A percentile compares a stretch with the other conserved stretches of the same genome.
phyloP scores from a whole-genome alignment of 2,329 filamentous ascomycete species.

The Calonectria pseudoreteaudii region DNA sequence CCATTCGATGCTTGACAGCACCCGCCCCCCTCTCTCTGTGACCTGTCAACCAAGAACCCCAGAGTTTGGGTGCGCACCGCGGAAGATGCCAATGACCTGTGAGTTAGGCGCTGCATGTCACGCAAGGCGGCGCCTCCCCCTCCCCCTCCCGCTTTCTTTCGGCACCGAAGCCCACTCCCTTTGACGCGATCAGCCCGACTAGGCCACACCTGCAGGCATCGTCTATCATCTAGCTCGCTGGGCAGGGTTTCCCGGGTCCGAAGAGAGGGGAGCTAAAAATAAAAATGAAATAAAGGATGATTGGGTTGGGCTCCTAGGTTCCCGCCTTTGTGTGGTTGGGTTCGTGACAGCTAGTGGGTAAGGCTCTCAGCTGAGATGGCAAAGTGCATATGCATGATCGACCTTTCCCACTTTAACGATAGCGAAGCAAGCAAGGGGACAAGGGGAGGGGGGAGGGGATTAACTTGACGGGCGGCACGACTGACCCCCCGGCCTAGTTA shows the following conservation, averaged over 20 bases:
- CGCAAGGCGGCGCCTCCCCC: background rate
- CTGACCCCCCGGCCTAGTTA: background rate
- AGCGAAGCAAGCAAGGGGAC: background rate
- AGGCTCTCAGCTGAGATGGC: slow-evolving; percentile 5
- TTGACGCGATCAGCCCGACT: background rate
- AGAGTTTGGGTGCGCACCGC: background rate
- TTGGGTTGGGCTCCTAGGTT: background rate
- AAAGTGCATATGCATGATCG: slow-evolving; percentile 5
- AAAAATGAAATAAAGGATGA: background rate
- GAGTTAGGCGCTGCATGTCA: background rate
- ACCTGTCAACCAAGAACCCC: slow-evolving; percentile 1
- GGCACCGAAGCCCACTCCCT: background rate
- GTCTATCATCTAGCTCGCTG: background rate
- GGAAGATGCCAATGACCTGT: background rate
- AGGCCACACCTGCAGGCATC: background rate
- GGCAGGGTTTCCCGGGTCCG: background rate
- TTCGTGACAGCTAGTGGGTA: background rate
- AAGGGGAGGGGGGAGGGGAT: background rate
- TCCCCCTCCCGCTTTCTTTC: background rate
- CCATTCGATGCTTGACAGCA: background rate
- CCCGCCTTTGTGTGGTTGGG: background rate
- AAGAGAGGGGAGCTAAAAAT: background rate
- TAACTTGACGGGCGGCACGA: background rate
- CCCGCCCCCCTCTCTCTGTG: too few relatives aligned
- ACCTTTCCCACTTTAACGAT: background rate